phyloP scores from a whole-genome alignment of 768 basidiomycete species.

The Suillus ampliporus region DNA sequence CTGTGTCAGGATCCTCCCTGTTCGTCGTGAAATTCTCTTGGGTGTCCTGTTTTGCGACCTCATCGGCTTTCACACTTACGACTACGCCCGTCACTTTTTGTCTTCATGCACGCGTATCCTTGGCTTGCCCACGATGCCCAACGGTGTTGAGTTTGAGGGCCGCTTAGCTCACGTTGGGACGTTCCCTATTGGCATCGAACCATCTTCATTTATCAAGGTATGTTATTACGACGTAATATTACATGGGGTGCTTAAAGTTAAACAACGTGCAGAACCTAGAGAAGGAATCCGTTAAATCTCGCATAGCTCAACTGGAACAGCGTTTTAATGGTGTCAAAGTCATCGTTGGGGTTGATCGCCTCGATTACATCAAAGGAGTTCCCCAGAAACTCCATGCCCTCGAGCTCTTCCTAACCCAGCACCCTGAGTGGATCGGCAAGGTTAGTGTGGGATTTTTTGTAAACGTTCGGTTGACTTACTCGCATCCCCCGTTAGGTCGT shows the following conservation, averaged over 20 bases:
- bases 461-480: slow-evolving; percentile 6
- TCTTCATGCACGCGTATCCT: slow-evolving; percentile 98
- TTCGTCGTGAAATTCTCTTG: slow-evolving; percentile 95
- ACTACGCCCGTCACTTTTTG: slow-evolving; percentile 99
- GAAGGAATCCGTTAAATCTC: slow-evolving; percentile 78
- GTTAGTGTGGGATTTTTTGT: slow-evolving; percentile 40
- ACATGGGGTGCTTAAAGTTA: slow-evolving; percentile 12
- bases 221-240: slow-evolving; percentile 21
- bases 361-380: slow-evolving; percentile 99
- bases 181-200: slow-evolving; percentile 99
- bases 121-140: slow-evolving; percentile 94
- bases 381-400: slow-evolving; percentile 97
- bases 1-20: slow-evolving; percentile 82
- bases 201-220: slow-evolving; percentile 86
- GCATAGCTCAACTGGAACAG: slow-evolving; percentile 82
- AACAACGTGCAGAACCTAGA: slow-evolving; percentile 64
- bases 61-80: slow-evolving; percentile 99
- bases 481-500: slow-evolving; percentile 65
- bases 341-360: slow-evolving; percentile 96
- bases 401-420: slow-evolving; percentile 94
- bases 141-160: slow-evolving; percentile 96
- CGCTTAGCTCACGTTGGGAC: slow-evolving; percentile 97
- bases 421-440: slow-evolving; percentile 99
- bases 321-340: slow-evolving; percentile 95
- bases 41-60: slow-evolving; percentile 96